Evolutionary conservation across 2,329 filamentous ascomycete species (phyloP), one percentile per base, ranked within the genome.

Genomic region (Penicillium crustosum): DNA sequence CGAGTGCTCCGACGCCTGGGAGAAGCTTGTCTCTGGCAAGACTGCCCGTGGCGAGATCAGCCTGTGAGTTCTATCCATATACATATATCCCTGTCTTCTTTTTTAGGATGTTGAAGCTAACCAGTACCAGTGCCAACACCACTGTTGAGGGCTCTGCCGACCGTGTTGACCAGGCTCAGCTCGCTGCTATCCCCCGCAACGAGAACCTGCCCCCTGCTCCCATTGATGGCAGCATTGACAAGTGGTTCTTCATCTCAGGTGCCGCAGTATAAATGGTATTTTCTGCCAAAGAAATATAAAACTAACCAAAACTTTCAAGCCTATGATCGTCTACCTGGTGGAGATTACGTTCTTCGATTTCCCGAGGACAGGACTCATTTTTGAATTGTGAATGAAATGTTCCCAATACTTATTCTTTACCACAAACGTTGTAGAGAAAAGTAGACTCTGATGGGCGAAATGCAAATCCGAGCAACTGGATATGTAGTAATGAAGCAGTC

Each of bases 201-300:
- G 85, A 97, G 86, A 88, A 95, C 73, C 82, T 95, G 58, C 77
- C 85, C 55, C 87, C 94, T 60, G 93, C 89, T 66, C 93, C 93
- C 73, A 96, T 99, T 70, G 94, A 99, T 76, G 85, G 87, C 76
- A 95, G 89, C 79, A 96, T 97, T 75, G 94, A 99, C 87, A 99
- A 99, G 88, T 99, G 94, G 94, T 99, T 99, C 89, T 99, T 97
- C 87, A 99, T 99, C 81, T 96, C 92, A 78, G 94, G 94, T 79
- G 94, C 94, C 75, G 91, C 92, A 70, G 83, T 89, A 70, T 93
- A 90, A 81, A 70, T 62, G 29, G 60, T 47, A 49, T 33, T 59
- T 63, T 48, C 44, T 60, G 63, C 68, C 69, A 67, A 13, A 52
- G 27, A 44, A 35, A n/a, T 45, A 47, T 53, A 53, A 53, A 52